These are phyloP conservation scores for Bombardia bombarda DNA, from an alignment of 495 filamentous ascomycete genomes.

Conservation along the genomic window DNA sequence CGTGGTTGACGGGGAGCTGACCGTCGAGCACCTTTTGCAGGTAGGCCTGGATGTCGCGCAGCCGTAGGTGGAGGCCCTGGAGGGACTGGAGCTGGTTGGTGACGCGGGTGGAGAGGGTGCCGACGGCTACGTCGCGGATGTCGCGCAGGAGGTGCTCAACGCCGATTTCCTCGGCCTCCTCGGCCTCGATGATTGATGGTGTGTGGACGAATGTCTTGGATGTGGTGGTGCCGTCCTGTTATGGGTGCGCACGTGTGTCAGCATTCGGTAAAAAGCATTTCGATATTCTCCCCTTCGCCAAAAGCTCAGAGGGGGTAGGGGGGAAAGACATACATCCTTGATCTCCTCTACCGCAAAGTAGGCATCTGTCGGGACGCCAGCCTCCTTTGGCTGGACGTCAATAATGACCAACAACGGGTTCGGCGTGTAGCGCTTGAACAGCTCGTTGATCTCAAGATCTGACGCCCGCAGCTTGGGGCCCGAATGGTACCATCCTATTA, in stretches of 20 bases:
- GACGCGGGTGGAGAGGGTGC: constrained; percentile 95
- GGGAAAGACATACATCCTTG: constrained; percentile 75
- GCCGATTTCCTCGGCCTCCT: constrained; percentile 97
- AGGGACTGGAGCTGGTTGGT: constrained; percentile 96
- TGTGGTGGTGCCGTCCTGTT: constrained; percentile 94
- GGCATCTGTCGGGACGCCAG: constrained; percentile 95
- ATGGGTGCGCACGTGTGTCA: no score
- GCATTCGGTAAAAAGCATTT: no score
- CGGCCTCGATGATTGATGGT: constrained; percentile 97
- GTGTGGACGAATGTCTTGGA: constrained; percentile 97
- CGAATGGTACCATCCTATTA: constrained; percentile 99
- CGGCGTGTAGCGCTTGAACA: constrained; percentile 98
- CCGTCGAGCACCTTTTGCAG: constrained; percentile 91
- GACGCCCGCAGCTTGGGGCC: constrained; percentile 94
- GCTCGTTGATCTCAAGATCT: constrained; percentile 98
- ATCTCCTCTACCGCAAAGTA: constrained; percentile 99
- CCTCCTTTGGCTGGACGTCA: constrained; percentile 96
- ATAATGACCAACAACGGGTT: constrained; percentile 96
- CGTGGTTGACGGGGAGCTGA: constrained; percentile 91
- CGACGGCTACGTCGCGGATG: constrained; percentile 95
- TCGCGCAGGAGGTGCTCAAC: constrained; percentile 97
- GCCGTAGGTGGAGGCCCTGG: constrained; percentile 88
- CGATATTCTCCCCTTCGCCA: no score
- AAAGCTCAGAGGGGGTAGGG: no score
- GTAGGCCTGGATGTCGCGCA: constrained; percentile 92